Base-by-base conservation (phyloP, 495 filamentous ascomycete genomes). In the Hyphodiscus hymeniophilus region DNA sequence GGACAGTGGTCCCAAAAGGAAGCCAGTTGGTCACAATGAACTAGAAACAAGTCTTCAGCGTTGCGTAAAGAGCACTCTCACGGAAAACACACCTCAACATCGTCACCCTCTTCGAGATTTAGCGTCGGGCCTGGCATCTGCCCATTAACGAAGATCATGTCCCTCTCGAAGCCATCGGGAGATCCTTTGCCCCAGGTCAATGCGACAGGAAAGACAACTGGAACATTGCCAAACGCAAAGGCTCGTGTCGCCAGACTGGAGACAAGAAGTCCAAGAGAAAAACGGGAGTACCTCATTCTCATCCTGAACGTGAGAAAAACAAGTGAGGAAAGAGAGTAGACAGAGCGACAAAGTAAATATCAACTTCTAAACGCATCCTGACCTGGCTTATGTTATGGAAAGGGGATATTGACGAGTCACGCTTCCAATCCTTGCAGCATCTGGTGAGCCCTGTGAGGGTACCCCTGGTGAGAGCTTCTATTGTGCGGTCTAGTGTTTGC, bases 81-180 rank as follows among this genome's bases (percentile, higher is more conserved):
- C 13, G 10, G 5, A n/a, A 15, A 17, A 33, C 21, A 10, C 3
- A 84, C 75, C 31, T 81, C 66, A 47, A 82, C 78, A 38, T 67
- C 66, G 53, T 84, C 78, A 3, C 79, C 79, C 63, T 81, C 74
- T 52, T 80, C 73, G 3, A 80, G 63, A 35, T 70, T 66, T 40
- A 84, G 66, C 17, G 68, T 45, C 0, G 79, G 81, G 1, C 74
- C 79, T 2, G 81, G 81, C 42, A 73, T 76, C 17, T 77, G 74
- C 1, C 73, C 75, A 63, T 84, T 84, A 38, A 73, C 72, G 7
- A 79, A 67, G 7, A 83, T 71, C 2, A 77, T 61, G n/a, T 70
- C 57, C 35, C 75, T 60, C 16, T 43, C 39, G 12, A 57, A n/a
- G 31, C 71, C 69, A 60, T 72, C 61, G 0, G 68, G 68, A 0